Conservation (phyloP, 2,329 filamentous ascomycete species). For the Paraphaeosphaeria minitans region DNA sequence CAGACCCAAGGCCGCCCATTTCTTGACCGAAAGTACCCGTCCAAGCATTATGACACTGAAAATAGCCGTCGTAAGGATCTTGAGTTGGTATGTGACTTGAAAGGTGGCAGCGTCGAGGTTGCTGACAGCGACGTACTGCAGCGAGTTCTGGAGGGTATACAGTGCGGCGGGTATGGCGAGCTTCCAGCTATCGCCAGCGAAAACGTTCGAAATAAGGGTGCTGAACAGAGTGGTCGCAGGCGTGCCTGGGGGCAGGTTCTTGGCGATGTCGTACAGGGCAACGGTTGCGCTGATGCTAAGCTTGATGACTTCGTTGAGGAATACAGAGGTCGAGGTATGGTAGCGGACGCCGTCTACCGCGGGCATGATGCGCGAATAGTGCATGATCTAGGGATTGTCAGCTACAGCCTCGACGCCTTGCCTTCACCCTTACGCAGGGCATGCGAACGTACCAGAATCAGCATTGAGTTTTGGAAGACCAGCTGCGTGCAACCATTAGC, state of each 20-base stretch:
- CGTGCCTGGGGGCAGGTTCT: conserved; percentile 75
- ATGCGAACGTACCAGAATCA: conserved; percentile 65
- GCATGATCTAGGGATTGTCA: conserved; percentile 70
- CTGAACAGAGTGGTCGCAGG: conserved; percentile 80
- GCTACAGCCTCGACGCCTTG: conserved; percentile 11
- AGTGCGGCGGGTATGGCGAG: conserved; percentile 84
- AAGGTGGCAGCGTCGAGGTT: conserved; percentile 93
- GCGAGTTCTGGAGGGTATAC: conserved; percentile 90
- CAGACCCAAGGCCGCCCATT: conserved; percentile 80
- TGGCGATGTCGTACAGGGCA: conserved; percentile 84
- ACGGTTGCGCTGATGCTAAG: conserved; percentile 84
- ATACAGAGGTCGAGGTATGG: conserved; percentile 90
- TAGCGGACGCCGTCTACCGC: conserved; percentile 81
- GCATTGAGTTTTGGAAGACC: conserved; percentile 77
- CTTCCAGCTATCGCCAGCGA: conserved; percentile 93
- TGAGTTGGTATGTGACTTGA: conserved; percentile 90
- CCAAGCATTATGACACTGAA: conserved; percentile 82
- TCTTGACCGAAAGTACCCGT: conserved; percentile 69
- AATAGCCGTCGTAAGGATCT: conserved; percentile 87
- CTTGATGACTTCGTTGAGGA: conserved; percentile 92
- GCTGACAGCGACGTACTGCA: conserved; percentile 89
- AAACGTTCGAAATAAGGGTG: conserved; percentile 79
- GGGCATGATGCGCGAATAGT: conserved; percentile 96
- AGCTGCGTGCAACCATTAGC: conserved; percentile 58
- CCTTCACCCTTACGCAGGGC: conserved; percentile 9